Evolutionary conservation across 208 protist genomes (phyloP), one percentile per base, ranked within the genome.

Genomic region (Jaenimonas drosophilae): DNA sequence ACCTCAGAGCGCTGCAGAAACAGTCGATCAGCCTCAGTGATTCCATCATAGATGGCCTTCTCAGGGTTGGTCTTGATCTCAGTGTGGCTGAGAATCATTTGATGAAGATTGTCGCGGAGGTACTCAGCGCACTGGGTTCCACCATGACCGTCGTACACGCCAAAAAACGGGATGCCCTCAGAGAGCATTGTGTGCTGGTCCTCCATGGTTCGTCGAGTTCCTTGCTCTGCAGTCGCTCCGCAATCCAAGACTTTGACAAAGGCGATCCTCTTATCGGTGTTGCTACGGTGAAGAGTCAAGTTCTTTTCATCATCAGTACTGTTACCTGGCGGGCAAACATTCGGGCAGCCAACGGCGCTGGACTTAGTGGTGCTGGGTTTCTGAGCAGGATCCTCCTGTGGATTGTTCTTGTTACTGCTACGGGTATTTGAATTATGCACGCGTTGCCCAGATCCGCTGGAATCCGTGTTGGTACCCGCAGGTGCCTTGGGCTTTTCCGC

Each of bases 101-200:
- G 51, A 49, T 88, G 75, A 4, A 95, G 64, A 40, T 86, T 68
- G 33, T 89, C 75, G 41, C 76, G 82, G 34, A 91, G 60, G 59
- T 83, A 90, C 57, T 88, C 76, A 12, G 80, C 77, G 26, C 77
- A 88, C 51, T 88, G 73, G 21, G 78, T 83, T 24, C 86, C 86
- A 50, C 78, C 77, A 52, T 94, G 86, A 16, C 86, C 86, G 64
- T 94, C 86, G 69, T 88, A 94, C 37, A 94, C 81, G 41, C 52
- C 86, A 55, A 91, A 90, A 45, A 94, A 88, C 7, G 85, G 78
- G 40, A 86, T 76, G 24, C 73, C 69, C 38, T 90, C 77, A 16
- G 65, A 50, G 20, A 84, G 59, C 80, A 94, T 90, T 14, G 64
- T 75, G 46, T 94, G 80, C 59, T 88, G 78, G 54, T 94, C 85